A percentile compares a stretch with the other conserved stretches of the same genome.
Evolutionary conservation across 106 monocot genomes (phyloP).

Genomic region (Dioscorea zingiberensis): DNA sequence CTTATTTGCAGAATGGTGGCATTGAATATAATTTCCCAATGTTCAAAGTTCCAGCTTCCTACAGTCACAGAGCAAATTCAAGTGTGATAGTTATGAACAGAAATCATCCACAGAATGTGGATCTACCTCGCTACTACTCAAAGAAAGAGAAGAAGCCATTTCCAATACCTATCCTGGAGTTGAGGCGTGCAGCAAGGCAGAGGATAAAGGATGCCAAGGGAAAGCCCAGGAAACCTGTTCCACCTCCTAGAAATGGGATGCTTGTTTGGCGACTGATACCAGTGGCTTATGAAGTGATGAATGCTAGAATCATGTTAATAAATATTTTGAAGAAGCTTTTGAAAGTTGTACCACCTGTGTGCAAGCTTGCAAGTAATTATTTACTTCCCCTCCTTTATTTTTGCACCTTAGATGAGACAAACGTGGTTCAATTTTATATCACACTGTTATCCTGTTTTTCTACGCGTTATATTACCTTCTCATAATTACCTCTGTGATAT

Average conservation of each 20-base stretch:
- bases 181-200: slow-evolving; percentile 81
- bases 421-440: no score
- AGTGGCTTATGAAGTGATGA: slow-evolving; percentile 82
- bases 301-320: slow-evolving; percentile 69
- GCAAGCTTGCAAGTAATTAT: slow-evolving; percentile 86
- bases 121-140: slow-evolving; percentile 82
- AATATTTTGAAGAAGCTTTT: slow-evolving; percentile 85
- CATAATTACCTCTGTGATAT: no score
- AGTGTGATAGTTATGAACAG: slow-evolving; percentile 31
- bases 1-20: slow-evolving; percentile 29
- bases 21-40: slow-evolving; percentile 9
- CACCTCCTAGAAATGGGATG: slow-evolving; percentile 92
- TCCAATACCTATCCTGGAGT: slow-evolving; percentile 85
- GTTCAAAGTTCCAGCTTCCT: slow-evolving; percentile 20
- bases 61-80: slow-evolving; percentile 2
- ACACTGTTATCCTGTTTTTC: no score
- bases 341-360: slow-evolving; percentile 80
- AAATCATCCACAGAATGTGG: slow-evolving; percentile 76
- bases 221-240: slow-evolving; percentile 53
- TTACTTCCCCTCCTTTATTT: background rate
- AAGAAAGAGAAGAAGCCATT: slow-evolving; percentile 97
- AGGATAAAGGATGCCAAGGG: slow-evolving; percentile 66
- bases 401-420: background rate
- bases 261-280: slow-evolving; percentile 68
- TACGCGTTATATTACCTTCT: no score